Percentiles rank a stretch among this genome's conserved stretches.
phyloP scores from a whole-genome alignment of 2,329 filamentous ascomycete species.

The Podosphaera aphanis region DNA sequence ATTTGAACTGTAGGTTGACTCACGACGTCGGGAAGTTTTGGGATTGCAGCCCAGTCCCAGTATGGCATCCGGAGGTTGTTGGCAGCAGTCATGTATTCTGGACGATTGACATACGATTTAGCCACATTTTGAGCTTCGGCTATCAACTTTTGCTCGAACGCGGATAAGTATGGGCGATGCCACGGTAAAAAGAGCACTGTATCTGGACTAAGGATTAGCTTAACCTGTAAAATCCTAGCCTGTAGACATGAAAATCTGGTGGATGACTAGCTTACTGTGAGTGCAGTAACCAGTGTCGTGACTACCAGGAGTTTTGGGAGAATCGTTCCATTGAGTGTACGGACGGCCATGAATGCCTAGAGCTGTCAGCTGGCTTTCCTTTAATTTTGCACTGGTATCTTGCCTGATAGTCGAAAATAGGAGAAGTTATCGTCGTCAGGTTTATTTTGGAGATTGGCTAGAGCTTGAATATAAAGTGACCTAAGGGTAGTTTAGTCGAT shows the following conservation, averaged over 20 bases:
- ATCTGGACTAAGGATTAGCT: conserved; percentile 3
- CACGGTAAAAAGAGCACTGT: conserved; percentile 18
- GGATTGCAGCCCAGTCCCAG: conserved; percentile 24
- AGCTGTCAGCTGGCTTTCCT: neutral
- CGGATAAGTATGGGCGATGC: conserved; percentile 31
- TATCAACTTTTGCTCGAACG: conserved; percentile 32
- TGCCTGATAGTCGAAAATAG: conserved; percentile 11
- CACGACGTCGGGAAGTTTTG: conserved; percentile 20
- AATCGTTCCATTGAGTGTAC: conserved; percentile 11
- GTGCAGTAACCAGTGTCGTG: conserved; percentile 13
- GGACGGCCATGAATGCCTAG: conserved; percentile 10
- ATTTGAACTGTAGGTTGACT: conserved; percentile 15
- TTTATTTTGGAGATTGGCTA: conserved; percentile 5
- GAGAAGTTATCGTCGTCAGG: conserved; percentile 6
- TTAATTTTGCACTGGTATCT: neutral
- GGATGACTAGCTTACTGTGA: conserved; percentile 7
- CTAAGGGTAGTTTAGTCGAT: conserved; percentile 3
- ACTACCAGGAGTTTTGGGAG: conserved; percentile 3
- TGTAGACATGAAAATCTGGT: neutral
- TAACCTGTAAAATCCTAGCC: too few species aligned
- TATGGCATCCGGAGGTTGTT: conserved; percentile 22
- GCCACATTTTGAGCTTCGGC: conserved; percentile 24
- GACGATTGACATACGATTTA: conserved; percentile 6
- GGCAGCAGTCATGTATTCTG: conserved; percentile 14
- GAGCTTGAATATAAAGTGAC: conserved; percentile 11